phyloP scores from a whole-genome alignment of 1,284 basidiomycete species.

The Volvariella surrecta region DNA sequence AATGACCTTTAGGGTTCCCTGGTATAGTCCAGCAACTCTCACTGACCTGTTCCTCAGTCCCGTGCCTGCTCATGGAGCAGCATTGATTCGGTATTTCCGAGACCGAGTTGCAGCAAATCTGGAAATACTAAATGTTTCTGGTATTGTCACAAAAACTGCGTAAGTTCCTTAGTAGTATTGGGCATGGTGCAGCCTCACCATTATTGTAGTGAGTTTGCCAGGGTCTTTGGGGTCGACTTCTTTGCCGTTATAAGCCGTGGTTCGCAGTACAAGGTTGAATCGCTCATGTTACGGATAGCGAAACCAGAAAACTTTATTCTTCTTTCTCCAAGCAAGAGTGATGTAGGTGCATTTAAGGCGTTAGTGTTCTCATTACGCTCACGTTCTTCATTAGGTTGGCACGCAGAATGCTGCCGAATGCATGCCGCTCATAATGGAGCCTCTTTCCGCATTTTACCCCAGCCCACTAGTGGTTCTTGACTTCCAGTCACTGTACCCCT shows the following conservation, averaged over 20 bases:
- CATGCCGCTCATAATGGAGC: constrained; percentile 93
- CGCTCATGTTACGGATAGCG: constrained; percentile 96
- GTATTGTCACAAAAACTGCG: constrained; percentile 86
- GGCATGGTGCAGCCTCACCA: constrained; percentile 1
- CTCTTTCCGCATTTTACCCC: constrained; percentile 86
- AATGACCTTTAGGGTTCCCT: constrained; percentile 53
- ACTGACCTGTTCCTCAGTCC: constrained; percentile 67
- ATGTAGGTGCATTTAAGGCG: constrained; percentile 40
- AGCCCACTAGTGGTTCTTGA: constrained; percentile 90
- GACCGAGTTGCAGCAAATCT: constrained; percentile 61
- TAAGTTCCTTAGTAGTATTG: constrained; percentile 27
- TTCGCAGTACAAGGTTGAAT: constrained; percentile 98
- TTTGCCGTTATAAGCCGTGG: constrained; percentile 92
- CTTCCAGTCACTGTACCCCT: constrained; percentile 95
- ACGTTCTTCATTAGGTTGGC: constrained; percentile 58
- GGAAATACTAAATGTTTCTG: constrained; percentile 72
- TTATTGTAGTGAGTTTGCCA: constrained; percentile 80
- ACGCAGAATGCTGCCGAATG: constrained; percentile 95
- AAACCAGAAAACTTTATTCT: constrained; percentile 93
- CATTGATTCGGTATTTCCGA: constrained; percentile 56
- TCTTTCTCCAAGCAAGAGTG: constrained; percentile 77
- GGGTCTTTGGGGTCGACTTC: constrained; percentile 96
- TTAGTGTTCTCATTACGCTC: neutral
- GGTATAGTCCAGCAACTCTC: constrained; percentile 61
- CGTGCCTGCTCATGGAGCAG: constrained; percentile 43